A percentile compares a stretch with the other conserved stretches of the same genome.
These are phyloP conservation scores for Diaporthe eres DNA, from an alignment of 2,329 filamentous ascomycete genomes.

Conservation along the genomic window DNA sequence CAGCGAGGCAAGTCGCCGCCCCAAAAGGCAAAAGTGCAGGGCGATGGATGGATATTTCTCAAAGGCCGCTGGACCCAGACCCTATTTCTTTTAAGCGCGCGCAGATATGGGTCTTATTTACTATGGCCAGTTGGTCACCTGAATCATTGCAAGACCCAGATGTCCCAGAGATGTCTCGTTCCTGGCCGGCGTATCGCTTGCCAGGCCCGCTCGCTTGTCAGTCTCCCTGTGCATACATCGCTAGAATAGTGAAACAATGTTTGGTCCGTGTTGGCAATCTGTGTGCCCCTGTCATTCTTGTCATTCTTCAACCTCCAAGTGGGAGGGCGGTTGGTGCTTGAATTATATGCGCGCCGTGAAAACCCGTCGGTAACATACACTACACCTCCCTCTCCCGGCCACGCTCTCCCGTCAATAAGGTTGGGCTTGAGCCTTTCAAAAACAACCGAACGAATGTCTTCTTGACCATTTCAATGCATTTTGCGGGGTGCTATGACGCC, in stretches of 20 bases:
- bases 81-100: neutral
- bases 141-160: neutral
- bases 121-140: neutral
- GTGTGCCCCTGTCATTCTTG: neutral
- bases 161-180: neutral
- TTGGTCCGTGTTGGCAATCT: neutral
- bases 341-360: neutral
- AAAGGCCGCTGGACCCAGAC: neutral
- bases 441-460: neutral
- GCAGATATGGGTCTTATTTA: neutral
- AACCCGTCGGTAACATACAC: neutral
- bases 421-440: neutral
- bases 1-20: neutral
- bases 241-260: neutral
- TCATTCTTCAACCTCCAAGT: neutral
- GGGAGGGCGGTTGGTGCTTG: neutral
- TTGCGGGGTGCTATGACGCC: neutral
- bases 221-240: neutral
- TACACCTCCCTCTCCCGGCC: slow-evolving; percentile 1
- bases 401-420: neutral
- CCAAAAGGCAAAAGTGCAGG: neutral
- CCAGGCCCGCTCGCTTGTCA: neutral
- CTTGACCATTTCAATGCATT: neutral
- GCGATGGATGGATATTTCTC: neutral
- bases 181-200: slow-evolving; percentile 5